phyloP scores from a whole-genome alignment of 208 protist genomes.

The Angomonas ambiguus region DNA sequence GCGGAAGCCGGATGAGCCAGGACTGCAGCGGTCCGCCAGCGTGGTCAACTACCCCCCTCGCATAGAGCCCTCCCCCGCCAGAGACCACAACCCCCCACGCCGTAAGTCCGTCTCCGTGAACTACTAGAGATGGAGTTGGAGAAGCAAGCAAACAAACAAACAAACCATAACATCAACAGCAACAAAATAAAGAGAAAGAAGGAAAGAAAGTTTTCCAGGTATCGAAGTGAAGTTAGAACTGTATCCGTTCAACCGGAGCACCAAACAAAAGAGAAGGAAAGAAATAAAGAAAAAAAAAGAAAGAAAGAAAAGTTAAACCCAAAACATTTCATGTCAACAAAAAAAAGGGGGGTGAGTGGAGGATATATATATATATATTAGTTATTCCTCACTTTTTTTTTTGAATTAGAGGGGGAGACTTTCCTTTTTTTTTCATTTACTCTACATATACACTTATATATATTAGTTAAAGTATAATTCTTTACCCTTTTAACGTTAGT shows the following conservation, averaged over 20 bases:
- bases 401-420: background rate
- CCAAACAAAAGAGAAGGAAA: background rate
- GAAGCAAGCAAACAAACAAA: constrained; percentile 13
- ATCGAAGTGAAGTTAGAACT: background rate
- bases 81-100: constrained; percentile 63
- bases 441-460: background rate
- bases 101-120: constrained; percentile 62
- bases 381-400: constrained; percentile 1
- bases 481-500: no score
- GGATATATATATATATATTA: background rate
- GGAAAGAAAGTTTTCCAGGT: background rate
- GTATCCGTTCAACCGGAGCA: background rate
- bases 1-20: constrained; percentile 45
- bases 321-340: background rate
- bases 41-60: constrained; percentile 48
- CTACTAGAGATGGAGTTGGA: constrained; percentile 7
- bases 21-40: constrained; percentile 66
- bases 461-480: background rate
- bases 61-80: constrained; percentile 68
- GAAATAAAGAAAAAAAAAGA: background rate
- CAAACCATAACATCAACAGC: constrained; percentile 7
- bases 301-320: constrained; percentile 1
- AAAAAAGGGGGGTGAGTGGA: background rate
- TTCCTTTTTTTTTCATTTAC: no score
- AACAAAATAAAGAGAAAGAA: background rate